Base-by-base conservation (phyloP, 2,329 filamentous ascomycete genomes). In the Sporothrix dimorphospora region DNA sequence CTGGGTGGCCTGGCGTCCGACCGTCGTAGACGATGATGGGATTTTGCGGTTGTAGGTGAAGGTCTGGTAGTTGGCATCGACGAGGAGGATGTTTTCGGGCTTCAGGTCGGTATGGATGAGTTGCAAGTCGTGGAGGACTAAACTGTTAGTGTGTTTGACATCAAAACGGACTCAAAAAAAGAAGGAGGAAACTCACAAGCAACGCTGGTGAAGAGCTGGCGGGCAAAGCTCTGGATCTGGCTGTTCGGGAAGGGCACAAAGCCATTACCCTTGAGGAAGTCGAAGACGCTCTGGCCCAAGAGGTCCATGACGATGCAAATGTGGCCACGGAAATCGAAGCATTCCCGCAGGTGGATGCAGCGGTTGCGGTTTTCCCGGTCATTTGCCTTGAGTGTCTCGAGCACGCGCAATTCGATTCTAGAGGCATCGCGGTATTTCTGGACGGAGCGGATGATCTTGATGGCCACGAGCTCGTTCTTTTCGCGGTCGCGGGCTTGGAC, bases 181-280 rank as follows among this genome's bases (percentile, higher is more conserved):
- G 9, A 11, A 9, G 1, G 3, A 27, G 47, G 16, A 4, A 47
- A 89, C 93, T 86, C 84, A 97, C 94, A 99, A 72, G 96, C 96
- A 78, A 99, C 97, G 78, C 95, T 98, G n/a, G 95, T 98, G 74
- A 99, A 92, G 19, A 99, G 85, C 80, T 99, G 96, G 67, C 95
- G 90, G 65, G 96, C 96, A 85, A 99, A 98, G 80, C 89, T 95
- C 81, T 98, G 96, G 73, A 99, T 99, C 81, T 99, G 96, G 76
- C 94, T 98, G 85, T 97, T 98, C 14, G 96, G 96, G 79, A 99
- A 99, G 0, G 96, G 96, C 21, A 97, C 94, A 79, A 99, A 99
- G 75, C 89, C 88, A 79, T 98, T 98, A 78, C 91, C 91, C 84
- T 99, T 99, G 65, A 99, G 86, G 77, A 99, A 99, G 82, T 99